These are phyloP conservation scores for Corymbia citriodora DNA, from an alignment of 441 rosid species.

Conservation along the genomic window DNA sequence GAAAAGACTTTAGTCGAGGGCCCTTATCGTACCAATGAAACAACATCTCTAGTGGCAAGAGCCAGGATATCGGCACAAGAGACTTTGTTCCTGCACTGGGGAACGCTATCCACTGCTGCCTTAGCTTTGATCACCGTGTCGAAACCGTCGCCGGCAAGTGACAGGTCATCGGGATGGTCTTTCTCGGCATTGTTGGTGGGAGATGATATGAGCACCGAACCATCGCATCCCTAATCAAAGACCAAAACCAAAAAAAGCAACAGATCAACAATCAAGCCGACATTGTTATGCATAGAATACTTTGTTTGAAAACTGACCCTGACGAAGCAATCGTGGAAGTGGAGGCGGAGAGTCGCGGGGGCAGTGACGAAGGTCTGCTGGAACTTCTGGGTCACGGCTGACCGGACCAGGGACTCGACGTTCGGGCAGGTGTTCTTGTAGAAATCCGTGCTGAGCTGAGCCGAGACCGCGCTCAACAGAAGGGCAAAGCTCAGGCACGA, in stretches of 20 bases:
- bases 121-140: slow-evolving; percentile 47
- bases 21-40: slow-evolving; percentile 25
- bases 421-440: slow-evolving; percentile 55
- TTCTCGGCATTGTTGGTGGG: slow-evolving; percentile 25
- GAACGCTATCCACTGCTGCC: slow-evolving; percentile 41
- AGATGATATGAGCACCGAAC: slow-evolving; percentile 38
- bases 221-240: slow-evolving; percentile 44
- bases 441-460: slow-evolving; percentile 46
- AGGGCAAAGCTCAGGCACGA: slow-evolving; percentile 6
- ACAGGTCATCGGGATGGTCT: slow-evolving; percentile 48
- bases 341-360: slow-evolving; percentile 66
- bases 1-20: neutral
- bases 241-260: neutral
- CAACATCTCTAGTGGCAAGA: slow-evolving; percentile 53
- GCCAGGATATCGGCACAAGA: slow-evolving; percentile 65
- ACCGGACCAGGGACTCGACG: slow-evolving; percentile 54
- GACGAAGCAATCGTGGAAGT: slow-evolving; percentile 75
- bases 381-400: slow-evolving; percentile 52
- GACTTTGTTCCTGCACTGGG: slow-evolving; percentile 51
- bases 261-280: neutral
- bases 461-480: slow-evolving; percentile 18
- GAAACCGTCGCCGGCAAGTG: slow-evolving; percentile 36
- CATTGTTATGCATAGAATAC: neutral
- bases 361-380: slow-evolving; percentile 70
- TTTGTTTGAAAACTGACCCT: slow-evolving; percentile 24